phyloP scores from a whole-genome alignment of 108 stramenopile species.

The Cylindrotheca fusiformis region DNA sequence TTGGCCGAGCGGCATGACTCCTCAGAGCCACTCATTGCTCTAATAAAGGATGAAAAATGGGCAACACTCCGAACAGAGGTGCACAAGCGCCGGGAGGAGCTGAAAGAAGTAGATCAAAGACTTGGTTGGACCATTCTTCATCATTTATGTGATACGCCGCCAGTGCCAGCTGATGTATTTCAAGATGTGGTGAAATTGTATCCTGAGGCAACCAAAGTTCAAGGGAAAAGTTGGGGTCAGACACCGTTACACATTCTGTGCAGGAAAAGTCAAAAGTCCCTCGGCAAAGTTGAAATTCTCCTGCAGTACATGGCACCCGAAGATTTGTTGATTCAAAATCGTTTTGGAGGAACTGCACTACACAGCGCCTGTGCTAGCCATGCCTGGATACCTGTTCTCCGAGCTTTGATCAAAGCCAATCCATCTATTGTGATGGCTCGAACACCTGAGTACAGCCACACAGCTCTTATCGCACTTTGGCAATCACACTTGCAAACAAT shows the following conservation, averaged over 20 bases:
- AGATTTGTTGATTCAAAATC: conserved; percentile 31
- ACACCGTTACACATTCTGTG: conserved; percentile 41
- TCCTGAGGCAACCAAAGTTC: conserved; percentile 31
- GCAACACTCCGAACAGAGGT: conserved; percentile 12
- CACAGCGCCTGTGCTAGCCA: conserved; percentile 41
- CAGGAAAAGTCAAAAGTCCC: conserved; percentile 27
- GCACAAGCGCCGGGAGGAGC: conserved; percentile 18
- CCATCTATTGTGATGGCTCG: conserved; percentile 12
- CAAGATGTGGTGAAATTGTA: conserved; percentile 12
- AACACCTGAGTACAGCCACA: conserved; percentile 29
- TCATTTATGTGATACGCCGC: conserved; percentile 15
- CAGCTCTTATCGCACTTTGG: conserved; percentile 38
- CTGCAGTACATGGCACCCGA: conserved; percentile 29
- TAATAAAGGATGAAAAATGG: conserved; percentile 33
- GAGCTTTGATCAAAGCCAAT: conserved; percentile 26
- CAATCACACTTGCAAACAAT: conserved; percentile 40
- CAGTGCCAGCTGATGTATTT: conserved; percentile 24
- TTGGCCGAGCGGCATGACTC: background rate
- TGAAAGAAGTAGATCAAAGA: conserved; percentile 15
- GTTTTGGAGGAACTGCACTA: conserved; percentile 39
- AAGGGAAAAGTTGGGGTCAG: conserved; percentile 28
- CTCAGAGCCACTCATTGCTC: background rate
- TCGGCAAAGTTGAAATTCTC: conserved; percentile 18
- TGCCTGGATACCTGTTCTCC: conserved; percentile 26
- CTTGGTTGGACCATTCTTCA: conserved; percentile 34